Evolutionary conservation across 2,329 filamentous ascomycete genomes (phyloP), one percentile per base, ranked within the genome.

Genomic region (Claviceps arundinis): DNA sequence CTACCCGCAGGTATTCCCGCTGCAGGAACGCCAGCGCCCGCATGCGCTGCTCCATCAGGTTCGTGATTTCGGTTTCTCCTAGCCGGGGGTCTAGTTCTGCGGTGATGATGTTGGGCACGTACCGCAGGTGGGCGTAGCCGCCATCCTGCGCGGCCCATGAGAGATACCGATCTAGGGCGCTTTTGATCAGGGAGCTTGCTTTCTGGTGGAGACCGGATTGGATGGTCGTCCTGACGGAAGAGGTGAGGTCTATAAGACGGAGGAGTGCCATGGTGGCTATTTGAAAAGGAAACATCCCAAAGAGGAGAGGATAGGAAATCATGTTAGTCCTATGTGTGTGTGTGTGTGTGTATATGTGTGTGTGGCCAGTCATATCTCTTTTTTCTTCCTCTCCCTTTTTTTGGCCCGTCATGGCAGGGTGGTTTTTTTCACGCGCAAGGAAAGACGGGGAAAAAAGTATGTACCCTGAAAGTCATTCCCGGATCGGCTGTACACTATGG

Each of bases 81-180:
- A 62, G 53, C 4, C 48, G 54, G 0, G 60, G 62, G 47, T 72
- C 63, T 42, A 73, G 57, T 4, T 68, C 56, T 48, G 69, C 68
- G 24, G 64, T 62, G 26, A 68, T 56, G 37, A 72, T 60, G 53
- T 73, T 73, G 13, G 70, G 68, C 2, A 70, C 60, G 34, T 64
- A 61, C 2, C 63, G 59, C 3, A 67, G 58, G 41, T 64, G 56
- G 6, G 57, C 55, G 55, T 68, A 72, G 24, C 62, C 62, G 17
- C 68, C 70, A 38, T 73, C 70, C 14, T 65, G 61, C n/a, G 67
- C 65, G 1, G 70, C 68, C 70, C 70, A 73, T 19, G 55, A 60
- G n/a, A 69, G 48, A 49, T 67, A 71, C 40, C 58, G 59, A 26
- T 64, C 62, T 1, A 73, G 52, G 14, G 63, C 61, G 47, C 60